These are phyloP conservation scores for Pyrus bretschneideri DNA, from an alignment of 306 rosid species.

Conservation along the genomic window DNA sequence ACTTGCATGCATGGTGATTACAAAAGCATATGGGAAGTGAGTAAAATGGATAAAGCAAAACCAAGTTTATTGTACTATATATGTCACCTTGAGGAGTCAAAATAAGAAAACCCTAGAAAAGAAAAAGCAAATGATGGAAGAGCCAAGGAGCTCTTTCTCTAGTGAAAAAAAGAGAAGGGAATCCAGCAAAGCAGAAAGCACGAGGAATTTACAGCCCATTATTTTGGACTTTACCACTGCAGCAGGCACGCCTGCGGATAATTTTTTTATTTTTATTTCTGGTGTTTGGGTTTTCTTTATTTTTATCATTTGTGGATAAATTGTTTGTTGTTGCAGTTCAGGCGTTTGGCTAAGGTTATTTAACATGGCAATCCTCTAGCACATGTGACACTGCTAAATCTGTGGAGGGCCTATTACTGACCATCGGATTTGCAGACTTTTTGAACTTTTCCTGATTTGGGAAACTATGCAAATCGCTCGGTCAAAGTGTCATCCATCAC, in stretches of 20 bases:
- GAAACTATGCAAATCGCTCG: slow-evolving; percentile 11
- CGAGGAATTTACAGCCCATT: slow-evolving; percentile 33
- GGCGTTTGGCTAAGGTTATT: not conserved
- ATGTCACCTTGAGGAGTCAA: not conserved
- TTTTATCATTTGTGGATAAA: not conserved
- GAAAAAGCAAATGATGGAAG: slow-evolving; percentile 9
- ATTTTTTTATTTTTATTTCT: not conserved
- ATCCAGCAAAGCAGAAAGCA: slow-evolving; percentile 55
- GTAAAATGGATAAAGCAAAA: not conserved
- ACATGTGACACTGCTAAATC: not conserved
- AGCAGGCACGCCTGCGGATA: slow-evolving; percentile 5
- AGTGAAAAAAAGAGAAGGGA: slow-evolving; percentile 35
- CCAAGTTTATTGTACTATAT: not conserved
- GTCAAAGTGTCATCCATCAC: slow-evolving; percentile 12
- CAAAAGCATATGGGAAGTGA: not conserved
- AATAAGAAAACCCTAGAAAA: slow-evolving; percentile 14
- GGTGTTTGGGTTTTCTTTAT: not conserved
- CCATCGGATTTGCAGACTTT: slow-evolving; percentile 21
- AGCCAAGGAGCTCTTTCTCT: slow-evolving; percentile 35
- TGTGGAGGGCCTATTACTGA: slow-evolving; percentile 8
- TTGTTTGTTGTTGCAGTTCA: not conserved
- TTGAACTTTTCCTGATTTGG: not conserved
- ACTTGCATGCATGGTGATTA: not conserved
- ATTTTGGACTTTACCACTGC: slow-evolving; percentile 10
- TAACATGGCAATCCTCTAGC: not conserved